A percentile compares a stretch with the other conserved stretches of the same genome.
Evolutionary conservation across 495 filamentous ascomycete species (phyloP).

Genomic region (Aspergillus taichungensis): DNA sequence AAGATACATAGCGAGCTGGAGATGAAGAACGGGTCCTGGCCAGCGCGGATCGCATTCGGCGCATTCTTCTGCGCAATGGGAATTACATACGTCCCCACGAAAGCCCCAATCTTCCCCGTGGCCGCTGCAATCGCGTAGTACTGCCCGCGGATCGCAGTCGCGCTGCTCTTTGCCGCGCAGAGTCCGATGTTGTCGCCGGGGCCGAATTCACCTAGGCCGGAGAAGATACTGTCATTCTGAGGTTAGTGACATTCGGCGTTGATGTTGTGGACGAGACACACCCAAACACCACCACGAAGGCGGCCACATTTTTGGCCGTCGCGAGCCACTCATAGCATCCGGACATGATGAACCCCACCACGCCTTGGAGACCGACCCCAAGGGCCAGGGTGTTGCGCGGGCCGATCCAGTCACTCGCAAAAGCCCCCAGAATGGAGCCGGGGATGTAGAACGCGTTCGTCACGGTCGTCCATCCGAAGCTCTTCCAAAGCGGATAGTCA

Average conservation of each 20-base stretch:
- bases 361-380: constrained; percentile 58
- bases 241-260: background rate
- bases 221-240: constrained; percentile 54
- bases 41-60: constrained; percentile 47
- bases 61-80: constrained; percentile 59
- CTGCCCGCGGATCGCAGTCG: constrained; percentile 78
- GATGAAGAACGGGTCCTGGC: constrained; percentile 78
- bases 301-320: constrained; percentile 55
- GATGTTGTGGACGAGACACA: constrained; percentile 11
- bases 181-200: constrained; percentile 91
- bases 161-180: constrained; percentile 75
- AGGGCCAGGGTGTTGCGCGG: constrained; percentile 61
- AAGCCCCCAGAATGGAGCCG: constrained; percentile 67
- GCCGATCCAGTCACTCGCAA: constrained; percentile 64
- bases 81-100: constrained; percentile 80
- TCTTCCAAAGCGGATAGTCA: constrained; percentile 53
- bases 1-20: constrained; percentile 56
- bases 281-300: constrained; percentile 68
- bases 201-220: constrained; percentile 73
- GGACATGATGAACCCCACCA: constrained; percentile 85
- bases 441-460: constrained; percentile 84
- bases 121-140: constrained; percentile 90
- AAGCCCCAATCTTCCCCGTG: constrained; percentile 78
- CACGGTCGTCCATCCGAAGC: constrained; percentile 78
- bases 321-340: constrained; percentile 58